Percentiles rank a stretch among this genome's conserved stretches.
These are phyloP conservation scores for Epichloe amarillans DNA, from an alignment of 2,329 filamentous ascomycete genomes.

Conservation along the genomic window DNA sequence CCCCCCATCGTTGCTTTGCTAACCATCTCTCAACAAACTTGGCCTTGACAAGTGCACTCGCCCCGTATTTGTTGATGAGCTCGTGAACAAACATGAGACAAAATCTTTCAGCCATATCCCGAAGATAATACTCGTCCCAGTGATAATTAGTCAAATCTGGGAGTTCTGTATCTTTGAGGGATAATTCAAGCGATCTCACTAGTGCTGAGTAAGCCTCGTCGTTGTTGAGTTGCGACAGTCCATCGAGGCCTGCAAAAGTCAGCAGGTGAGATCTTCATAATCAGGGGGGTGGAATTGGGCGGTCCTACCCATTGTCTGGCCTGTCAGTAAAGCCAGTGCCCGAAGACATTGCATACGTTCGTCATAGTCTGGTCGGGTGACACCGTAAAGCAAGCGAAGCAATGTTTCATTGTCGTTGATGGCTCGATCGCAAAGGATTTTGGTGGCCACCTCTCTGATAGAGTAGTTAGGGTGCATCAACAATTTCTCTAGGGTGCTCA, in stretches of 20 bases:
- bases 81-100: conserved; percentile 44
- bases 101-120: conserved; percentile 47
- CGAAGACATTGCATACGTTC: conserved; percentile 43
- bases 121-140: conserved; percentile 50
- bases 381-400: conserved; percentile 39
- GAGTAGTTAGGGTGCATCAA: conserved; percentile 58
- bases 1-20: conserved; percentile 60
- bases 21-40: conserved; percentile 62
- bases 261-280: conserved; percentile 6
- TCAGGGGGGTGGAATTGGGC: background rate
- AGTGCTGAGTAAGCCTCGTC: conserved; percentile 40
- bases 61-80: conserved; percentile 46
- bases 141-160: conserved; percentile 39
- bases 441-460: conserved; percentile 54
- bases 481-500: conserved; percentile 53
- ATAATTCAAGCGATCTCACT: conserved; percentile 46
- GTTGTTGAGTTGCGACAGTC: conserved; percentile 35
- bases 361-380: conserved; percentile 45
- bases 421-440: conserved; percentile 41
- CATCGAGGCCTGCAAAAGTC: conserved; percentile 18
- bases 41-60: conserved; percentile 44
- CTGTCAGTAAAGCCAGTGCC: conserved; percentile 41
- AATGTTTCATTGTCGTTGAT: conserved; percentile 44
- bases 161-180: conserved; percentile 34
- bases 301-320: conserved; percentile 21